These are phyloP conservation scores for Flueggea neowawraea DNA, from an alignment of 441 rosid species.

Conservation along the genomic window DNA sequence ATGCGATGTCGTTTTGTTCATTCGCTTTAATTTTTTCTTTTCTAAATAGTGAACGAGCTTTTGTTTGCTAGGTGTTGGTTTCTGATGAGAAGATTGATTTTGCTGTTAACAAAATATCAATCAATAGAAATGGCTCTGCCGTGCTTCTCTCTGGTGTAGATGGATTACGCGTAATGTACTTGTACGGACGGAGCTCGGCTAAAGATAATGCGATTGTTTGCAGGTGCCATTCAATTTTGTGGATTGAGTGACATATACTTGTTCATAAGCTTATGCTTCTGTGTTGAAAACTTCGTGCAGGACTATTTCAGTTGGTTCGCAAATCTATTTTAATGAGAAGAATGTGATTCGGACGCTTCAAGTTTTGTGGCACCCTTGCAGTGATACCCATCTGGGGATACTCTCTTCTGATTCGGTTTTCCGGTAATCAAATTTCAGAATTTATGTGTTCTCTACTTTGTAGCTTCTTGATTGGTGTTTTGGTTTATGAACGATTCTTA, in stretches of 20 bases:
- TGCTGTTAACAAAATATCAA: constrained; percentile 63
- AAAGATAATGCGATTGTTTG: constrained; percentile 53
- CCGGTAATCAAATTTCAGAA: constrained; percentile 41
- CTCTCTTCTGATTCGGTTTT: constrained; percentile 94
- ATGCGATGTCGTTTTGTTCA: too few relatives aligned
- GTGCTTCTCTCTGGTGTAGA: constrained; percentile 61
- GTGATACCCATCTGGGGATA: constrained; percentile 82
- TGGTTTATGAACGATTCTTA: not conserved
- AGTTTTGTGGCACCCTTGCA: constrained; percentile 88
- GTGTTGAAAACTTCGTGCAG: constrained; percentile 30
- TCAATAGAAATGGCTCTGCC: constrained; percentile 81
- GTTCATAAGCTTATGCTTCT: not conserved
- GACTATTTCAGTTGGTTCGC: constrained; percentile 72
- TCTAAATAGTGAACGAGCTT: not conserved
- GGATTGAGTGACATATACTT: too few relatives aligned
- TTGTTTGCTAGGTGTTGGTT: constrained; percentile 56
- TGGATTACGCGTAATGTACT: constrained; percentile 69
- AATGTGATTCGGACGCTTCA: constrained; percentile 52
- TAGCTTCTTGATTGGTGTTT: not conserved
- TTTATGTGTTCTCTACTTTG: too few relatives aligned
- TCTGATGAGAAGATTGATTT: constrained; percentile 52
- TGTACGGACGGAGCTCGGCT: constrained; percentile 66
- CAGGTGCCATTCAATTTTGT: constrained; percentile 44
- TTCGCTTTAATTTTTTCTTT: not conserved
- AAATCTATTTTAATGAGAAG: constrained; percentile 52